Conservation (phyloP, 2,329 filamentous ascomycete genomes). For the Shiraia sp. region DNA sequence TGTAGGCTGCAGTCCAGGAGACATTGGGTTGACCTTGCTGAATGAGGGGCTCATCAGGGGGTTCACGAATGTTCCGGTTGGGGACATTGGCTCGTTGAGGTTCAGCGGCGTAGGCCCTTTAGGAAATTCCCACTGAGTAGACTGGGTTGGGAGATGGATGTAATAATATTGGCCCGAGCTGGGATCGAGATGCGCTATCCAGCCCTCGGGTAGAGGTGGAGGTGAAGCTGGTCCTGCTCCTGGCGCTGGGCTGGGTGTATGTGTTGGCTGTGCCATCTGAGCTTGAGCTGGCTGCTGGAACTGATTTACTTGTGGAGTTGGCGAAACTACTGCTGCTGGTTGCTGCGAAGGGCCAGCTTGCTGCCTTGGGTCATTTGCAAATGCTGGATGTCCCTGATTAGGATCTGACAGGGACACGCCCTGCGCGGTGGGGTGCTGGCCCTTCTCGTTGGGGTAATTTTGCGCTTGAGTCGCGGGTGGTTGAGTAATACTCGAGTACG, state of each 20-base stretch:
- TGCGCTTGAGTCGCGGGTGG: constrained; percentile 49
- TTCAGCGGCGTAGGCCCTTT: constrained; percentile 91
- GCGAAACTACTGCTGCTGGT: constrained; percentile 29
- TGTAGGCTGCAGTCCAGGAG: constrained; percentile 80
- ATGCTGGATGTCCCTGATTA: constrained; percentile 76
- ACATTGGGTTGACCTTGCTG: constrained; percentile 68
- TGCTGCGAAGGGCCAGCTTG: constrained; percentile 50
- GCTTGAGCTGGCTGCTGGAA: constrained; percentile 28
- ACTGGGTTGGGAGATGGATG: constrained; percentile 91
- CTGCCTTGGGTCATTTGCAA: constrained; percentile 77
- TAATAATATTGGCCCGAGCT: constrained; percentile 99
- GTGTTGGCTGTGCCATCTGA: constrained; percentile 21
- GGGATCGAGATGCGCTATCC: constrained; percentile 95
- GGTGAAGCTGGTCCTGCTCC: constrained; percentile 77
- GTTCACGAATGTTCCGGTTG: constrained; percentile 62
- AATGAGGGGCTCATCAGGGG: constrained; percentile 44
- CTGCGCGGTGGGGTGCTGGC: constrained; percentile 45
- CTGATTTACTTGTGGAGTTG: constrained; percentile 35
- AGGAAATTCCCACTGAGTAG: constrained; percentile 98
- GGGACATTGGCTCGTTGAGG: constrained; percentile 83
- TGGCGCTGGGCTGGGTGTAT: constrained; percentile 51
- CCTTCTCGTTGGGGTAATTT: constrained; percentile 79
- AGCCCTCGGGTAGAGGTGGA: constrained; percentile 92
- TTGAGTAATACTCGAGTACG: constrained; percentile 76
- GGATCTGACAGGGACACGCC: constrained; percentile 42